A percentile compares a stretch with the other conserved stretches of the same genome.
Evolutionary conservation across 1,139 yeast genomes (phyloP).

Genomic region (Geotrichum siamense): DNA sequence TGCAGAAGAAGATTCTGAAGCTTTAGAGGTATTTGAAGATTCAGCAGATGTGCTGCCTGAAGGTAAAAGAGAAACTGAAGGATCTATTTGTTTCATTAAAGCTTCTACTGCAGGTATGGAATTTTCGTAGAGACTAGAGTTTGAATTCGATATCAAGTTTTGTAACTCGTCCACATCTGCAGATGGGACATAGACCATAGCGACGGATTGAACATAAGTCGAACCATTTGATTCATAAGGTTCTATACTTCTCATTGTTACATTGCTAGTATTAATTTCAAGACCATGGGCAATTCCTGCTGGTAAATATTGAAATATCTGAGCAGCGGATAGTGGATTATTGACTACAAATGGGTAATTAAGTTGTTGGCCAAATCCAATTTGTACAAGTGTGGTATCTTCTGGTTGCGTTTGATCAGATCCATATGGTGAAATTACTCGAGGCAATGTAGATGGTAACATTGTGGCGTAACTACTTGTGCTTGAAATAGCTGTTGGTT

Average conservation of each 20-base stretch:
- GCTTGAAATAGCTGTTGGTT: slow-evolving; percentile 7
- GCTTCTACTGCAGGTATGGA: slow-evolving; percentile 31
- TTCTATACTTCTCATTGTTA: slow-evolving; percentile 32
- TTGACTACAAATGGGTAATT: slow-evolving; percentile 39
- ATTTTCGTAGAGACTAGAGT: slow-evolving; percentile 33
- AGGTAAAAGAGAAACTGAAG: slow-evolving; percentile 33
- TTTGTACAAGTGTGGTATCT: slow-evolving; percentile 32
- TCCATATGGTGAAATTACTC: slow-evolving; percentile 36
- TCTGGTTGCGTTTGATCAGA: slow-evolving; percentile 28
- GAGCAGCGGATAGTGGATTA: slow-evolving; percentile 40
- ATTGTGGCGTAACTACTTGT: slow-evolving; percentile 21
- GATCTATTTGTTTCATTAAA: slow-evolving; percentile 37
- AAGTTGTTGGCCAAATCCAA: slow-evolving; percentile 38
- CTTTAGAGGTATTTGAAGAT: slow-evolving; percentile 17
- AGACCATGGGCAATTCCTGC: slow-evolving; percentile 36
- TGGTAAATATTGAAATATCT: slow-evolving; percentile 39
- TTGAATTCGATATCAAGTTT: slow-evolving; percentile 29
- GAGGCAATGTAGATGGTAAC: slow-evolving; percentile 33
- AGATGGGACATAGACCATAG: slow-evolving; percentile 35
- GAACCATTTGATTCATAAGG: slow-evolving; percentile 33
- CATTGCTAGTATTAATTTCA: slow-evolving; percentile 24
- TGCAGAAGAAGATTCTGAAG: slow-evolving; percentile 5
- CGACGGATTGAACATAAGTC: slow-evolving; percentile 36
- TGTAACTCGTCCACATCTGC: slow-evolving; percentile 27
- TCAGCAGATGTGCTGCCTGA: slow-evolving; percentile 14